Conservation (phyloP, 1,284 basidiomycete species). For the Cutaneotrichosporon mucoides region DNA sequence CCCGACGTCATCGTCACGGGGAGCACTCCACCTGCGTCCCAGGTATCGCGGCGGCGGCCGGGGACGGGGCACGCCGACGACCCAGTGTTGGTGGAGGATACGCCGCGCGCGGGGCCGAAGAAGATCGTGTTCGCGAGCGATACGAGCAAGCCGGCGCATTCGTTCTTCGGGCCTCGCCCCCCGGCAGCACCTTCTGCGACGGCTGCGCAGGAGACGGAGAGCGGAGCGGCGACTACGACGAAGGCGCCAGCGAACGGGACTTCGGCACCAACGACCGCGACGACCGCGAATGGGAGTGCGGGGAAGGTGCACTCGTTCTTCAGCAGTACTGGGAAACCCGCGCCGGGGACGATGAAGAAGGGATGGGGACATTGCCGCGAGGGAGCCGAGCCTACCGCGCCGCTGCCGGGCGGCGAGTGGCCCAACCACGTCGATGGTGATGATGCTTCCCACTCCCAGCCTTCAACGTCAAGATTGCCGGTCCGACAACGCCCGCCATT, state of each 20-base stretch:
- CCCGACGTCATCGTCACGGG: slow-evolving; percentile 1
- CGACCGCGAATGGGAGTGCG: not conserved
- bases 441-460: not conserved
- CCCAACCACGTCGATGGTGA: not conserved
- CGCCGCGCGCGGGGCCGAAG: slow-evolving; percentile 12
- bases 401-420: slow-evolving; percentile 29
- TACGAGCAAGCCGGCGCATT: slow-evolving; percentile 26
- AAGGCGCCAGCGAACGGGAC: not conserved
- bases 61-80: not conserved
- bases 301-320: slow-evolving; percentile 34
- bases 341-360: slow-evolving; percentile 22
- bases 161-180: slow-evolving; percentile 28
- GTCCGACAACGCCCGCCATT: not conserved
- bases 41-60: not conserved
- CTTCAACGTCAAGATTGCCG: not conserved
- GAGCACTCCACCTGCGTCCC: not conserved
- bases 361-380: slow-evolving; percentile 39
- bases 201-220: not conserved
- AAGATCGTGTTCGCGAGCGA: slow-evolving; percentile 32
- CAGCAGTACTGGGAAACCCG: slow-evolving; percentile 6
- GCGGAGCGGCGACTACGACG: not conserved
- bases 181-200: not conserved
- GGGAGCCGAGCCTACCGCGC: slow-evolving; percentile 31
- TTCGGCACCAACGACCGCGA: not conserved
- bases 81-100: slow-evolving; percentile 3